These are phyloP conservation scores for Cylindrodendrum hubeiense DNA, from an alignment of 2,329 filamentous ascomycete species.

Conservation along the genomic window DNA sequence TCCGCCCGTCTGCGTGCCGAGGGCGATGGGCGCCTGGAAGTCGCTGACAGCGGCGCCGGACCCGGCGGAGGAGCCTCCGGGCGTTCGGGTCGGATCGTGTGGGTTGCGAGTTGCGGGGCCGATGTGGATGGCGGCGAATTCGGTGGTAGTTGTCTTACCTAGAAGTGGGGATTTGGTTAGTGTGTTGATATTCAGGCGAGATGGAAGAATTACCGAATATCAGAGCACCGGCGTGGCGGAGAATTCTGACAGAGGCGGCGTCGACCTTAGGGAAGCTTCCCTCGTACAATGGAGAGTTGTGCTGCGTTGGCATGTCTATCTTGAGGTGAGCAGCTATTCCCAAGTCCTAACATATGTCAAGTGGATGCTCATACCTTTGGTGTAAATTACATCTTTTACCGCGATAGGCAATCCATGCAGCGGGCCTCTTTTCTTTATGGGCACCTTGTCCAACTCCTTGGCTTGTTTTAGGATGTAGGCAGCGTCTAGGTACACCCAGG, in stretches of 20 bases:
- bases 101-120: slow-evolving; percentile 71
- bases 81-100: slow-evolving; percentile 73
- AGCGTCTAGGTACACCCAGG: slow-evolving; percentile 63
- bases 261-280: slow-evolving; percentile 60
- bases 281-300: slow-evolving; percentile 68
- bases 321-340: background rate
- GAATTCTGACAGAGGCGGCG: slow-evolving; percentile 63
- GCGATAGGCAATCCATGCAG: slow-evolving; percentile 70
- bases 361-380: slow-evolving; percentile 54
- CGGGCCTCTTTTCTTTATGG: slow-evolving; percentile 61
- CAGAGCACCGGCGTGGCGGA: slow-evolving; percentile 68
- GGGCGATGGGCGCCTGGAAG: slow-evolving; percentile 69
- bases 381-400: slow-evolving; percentile 72
- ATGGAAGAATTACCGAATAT: slow-evolving; percentile 55
- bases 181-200: background rate
- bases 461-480: slow-evolving; percentile 62
- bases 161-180: background rate
- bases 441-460: slow-evolving; percentile 61
- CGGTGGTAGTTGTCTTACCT: slow-evolving; percentile 65
- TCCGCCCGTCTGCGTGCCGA: slow-evolving; percentile 77
- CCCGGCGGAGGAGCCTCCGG: slow-evolving; percentile 77
- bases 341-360: too few relatives aligned
- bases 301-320: slow-evolving; percentile 68
- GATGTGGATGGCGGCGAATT: slow-evolving; percentile 69
- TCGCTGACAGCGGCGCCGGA: slow-evolving; percentile 77